phyloP scores from a whole-genome alignment of 768 basidiomycete species.

The Tephrocybe sp. region DNA sequence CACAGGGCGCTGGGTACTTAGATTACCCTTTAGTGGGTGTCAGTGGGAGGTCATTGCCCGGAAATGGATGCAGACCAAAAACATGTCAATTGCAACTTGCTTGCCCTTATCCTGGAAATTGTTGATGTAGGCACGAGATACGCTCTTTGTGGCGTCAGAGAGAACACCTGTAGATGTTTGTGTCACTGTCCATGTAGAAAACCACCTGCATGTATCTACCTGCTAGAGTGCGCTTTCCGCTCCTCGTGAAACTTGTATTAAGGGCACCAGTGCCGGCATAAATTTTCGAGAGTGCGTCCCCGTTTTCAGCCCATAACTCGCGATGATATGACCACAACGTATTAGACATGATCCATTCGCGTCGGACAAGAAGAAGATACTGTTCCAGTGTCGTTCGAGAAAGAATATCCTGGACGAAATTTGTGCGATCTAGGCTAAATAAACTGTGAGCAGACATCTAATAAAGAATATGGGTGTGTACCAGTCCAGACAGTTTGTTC shows the following conservation, averaged over 20 bases:
- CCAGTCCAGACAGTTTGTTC: conserved; percentile 97
- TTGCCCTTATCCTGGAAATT: conserved; percentile 97
- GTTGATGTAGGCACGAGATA: conserved; percentile 94
- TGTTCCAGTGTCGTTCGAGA: conserved; percentile 80
- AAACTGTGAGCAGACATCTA: conserved; percentile 7
- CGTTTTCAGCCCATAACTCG: conserved; percentile 96
- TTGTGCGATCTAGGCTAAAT: conserved; percentile 89
- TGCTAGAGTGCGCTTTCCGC: conserved; percentile 90
- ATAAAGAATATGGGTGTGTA: conserved; percentile 29
- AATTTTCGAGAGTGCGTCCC: conserved; percentile 88
- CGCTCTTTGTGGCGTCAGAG: conserved; percentile 96
- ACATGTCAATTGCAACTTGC: conserved; percentile 93
- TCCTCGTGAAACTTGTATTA: conserved; percentile 95
- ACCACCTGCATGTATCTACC: conserved; percentile 40
- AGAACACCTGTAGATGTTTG: conserved; percentile 60
- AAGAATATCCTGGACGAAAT: conserved; percentile 95
- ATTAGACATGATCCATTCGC: conserved; percentile 70
- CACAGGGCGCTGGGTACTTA: conserved; percentile 84
- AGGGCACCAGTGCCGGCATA: conserved; percentile 94
- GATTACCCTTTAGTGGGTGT: conserved; percentile 76
- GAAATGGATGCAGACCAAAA: conserved; percentile 61
- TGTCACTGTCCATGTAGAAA: conserved; percentile 1
- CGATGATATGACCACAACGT: conserved; percentile 86
- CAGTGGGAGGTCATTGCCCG: neutral
- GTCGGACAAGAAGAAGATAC: conserved; percentile 76